phyloP scores from a whole-genome alignment of 1,139 yeast genomes.

The Kurtzmaniella natalensis region DNA sequence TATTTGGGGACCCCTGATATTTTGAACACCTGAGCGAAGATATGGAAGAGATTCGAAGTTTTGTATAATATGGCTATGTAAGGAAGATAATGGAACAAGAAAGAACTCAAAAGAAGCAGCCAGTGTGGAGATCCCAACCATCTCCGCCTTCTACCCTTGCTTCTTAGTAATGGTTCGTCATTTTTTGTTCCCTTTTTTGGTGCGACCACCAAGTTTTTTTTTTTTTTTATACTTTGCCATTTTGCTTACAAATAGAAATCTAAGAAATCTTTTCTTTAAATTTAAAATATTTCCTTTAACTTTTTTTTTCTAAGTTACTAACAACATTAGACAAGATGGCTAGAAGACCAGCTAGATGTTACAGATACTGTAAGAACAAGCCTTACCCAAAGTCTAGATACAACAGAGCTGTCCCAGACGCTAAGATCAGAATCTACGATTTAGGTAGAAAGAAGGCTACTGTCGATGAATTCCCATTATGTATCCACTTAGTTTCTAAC shows the following conservation, averaged over 20 bases:
- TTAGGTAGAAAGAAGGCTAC: constrained; percentile 99
- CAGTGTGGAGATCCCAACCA: too few relatives aligned
- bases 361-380: constrained; percentile 99
- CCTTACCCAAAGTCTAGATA: constrained; percentile 99
- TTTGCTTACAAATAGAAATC: constrained; percentile 3
- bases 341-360: constrained; percentile 99
- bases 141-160: too few relatives aligned
- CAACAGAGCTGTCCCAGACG: constrained; percentile 99
- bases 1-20: too few relatives aligned
- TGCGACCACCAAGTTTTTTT: too few relatives aligned
- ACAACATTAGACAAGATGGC: constrained; percentile 74
- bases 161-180: background rate
- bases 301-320: constrained; percentile 20
- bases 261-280: background rate
- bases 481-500: constrained; percentile 98
- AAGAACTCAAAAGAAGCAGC: too few relatives aligned
- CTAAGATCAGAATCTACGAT: constrained; percentile 98
- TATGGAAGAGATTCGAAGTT: too few relatives aligned
- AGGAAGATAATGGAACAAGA: too few relatives aligned
- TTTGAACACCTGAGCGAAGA: too few relatives aligned
- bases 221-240: background rate
- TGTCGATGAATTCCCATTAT: constrained; percentile 99
- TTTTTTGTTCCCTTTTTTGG: background rate
- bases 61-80: too few relatives aligned
- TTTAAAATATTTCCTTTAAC: background rate